A percentile compares a stretch with the other conserved stretches of the same genome.
phyloP scores from a whole-genome alignment of 495 filamentous ascomycete genomes.

The Cercophora newfieldiana region DNA sequence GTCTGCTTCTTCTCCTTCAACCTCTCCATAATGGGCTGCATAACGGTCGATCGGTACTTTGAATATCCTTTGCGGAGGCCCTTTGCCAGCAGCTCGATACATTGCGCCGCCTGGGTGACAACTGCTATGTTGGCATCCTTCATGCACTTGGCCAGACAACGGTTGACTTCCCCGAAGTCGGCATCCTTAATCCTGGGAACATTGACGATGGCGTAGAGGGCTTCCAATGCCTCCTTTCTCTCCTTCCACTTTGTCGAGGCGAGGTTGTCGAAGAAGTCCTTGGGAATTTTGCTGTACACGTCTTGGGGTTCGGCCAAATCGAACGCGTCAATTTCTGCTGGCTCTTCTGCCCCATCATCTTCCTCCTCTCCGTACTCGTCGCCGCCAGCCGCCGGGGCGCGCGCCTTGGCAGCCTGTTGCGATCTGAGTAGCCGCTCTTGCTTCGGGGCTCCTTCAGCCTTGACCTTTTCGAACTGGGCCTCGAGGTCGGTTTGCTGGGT shows the following conservation, averaged over 20 bases:
- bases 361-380: conserved; percentile 58
- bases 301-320: conserved; percentile 91
- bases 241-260: conserved; percentile 97
- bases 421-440: conserved; percentile 86
- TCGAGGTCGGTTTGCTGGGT: conserved; percentile 95
- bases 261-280: conserved; percentile 76
- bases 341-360: conserved; percentile 67
- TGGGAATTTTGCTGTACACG: conserved; percentile 79
- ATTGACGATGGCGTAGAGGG: conserved; percentile 71
- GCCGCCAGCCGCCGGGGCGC: conserved; percentile 55
- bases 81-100: conserved; percentile 88
- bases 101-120: conserved; percentile 90
- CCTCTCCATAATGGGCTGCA: conserved; percentile 87
- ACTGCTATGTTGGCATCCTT: conserved; percentile 98
- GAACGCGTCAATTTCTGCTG: conserved; percentile 73
- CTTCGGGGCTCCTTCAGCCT: conserved; percentile 82
- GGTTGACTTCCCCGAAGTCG: conserved; percentile 79
- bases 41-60: conserved; percentile 76
- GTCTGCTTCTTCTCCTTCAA: conserved; percentile 95
- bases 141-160: conserved; percentile 88
- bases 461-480: conserved; percentile 88
- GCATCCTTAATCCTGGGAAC: conserved; percentile 91
- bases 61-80: conserved; percentile 76
- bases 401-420: conserved; percentile 80
- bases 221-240: conserved; percentile 91